A percentile compares a stretch with the other conserved stretches of the same genome.
Conservation (phyloP, 768 basidiomycete genomes). For the Naganishia kalamii region DNA sequence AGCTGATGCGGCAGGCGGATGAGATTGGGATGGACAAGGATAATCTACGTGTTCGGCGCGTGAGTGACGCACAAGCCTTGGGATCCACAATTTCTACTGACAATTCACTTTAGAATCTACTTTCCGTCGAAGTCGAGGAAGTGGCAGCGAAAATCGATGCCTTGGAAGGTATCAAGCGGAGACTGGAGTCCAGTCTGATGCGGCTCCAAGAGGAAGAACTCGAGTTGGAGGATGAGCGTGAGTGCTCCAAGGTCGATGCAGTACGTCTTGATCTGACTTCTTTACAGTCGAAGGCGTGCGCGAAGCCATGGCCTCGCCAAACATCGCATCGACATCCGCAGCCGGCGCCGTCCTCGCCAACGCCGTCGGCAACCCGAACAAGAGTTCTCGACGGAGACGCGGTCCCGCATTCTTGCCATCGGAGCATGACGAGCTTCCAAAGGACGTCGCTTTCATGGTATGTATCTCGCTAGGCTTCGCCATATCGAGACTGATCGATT, state of each 20-base stretch:
- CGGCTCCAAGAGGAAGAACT: constrained; percentile 90
- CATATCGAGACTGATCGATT: constrained; percentile 47
- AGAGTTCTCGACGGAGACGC: constrained; percentile 58
- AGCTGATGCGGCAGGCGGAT: constrained; percentile 70
- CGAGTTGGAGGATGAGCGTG: constrained; percentile 92
- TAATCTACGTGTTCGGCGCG: constrained; percentile 80
- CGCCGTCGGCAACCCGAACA: constrained; percentile 30
- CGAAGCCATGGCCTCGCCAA: constrained; percentile 58
- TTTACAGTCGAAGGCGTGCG: constrained; percentile 77
- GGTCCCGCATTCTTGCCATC: constrained; percentile 95
- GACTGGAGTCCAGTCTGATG: constrained; percentile 73
- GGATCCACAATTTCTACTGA: background rate
- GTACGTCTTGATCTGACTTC: background rate
- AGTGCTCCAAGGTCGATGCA: constrained; percentile 41
- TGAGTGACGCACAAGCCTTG: constrained; percentile 48
- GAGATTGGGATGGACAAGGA: constrained; percentile 89
- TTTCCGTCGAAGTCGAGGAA: constrained; percentile 79
- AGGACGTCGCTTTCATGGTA: constrained; percentile 88
- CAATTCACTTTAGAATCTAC: constrained; percentile 58
- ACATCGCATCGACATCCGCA: constrained; percentile 32
- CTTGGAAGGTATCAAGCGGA: constrained; percentile 69
- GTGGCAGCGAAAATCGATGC: constrained; percentile 83
- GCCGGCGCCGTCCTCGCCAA: constrained; percentile 50
- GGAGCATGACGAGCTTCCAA: constrained; percentile 90
- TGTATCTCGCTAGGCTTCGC: background rate